These are phyloP conservation scores for Agrocybe chaxingu DNA, from an alignment of 768 basidiomycete genomes.

Conservation along the genomic window DNA sequence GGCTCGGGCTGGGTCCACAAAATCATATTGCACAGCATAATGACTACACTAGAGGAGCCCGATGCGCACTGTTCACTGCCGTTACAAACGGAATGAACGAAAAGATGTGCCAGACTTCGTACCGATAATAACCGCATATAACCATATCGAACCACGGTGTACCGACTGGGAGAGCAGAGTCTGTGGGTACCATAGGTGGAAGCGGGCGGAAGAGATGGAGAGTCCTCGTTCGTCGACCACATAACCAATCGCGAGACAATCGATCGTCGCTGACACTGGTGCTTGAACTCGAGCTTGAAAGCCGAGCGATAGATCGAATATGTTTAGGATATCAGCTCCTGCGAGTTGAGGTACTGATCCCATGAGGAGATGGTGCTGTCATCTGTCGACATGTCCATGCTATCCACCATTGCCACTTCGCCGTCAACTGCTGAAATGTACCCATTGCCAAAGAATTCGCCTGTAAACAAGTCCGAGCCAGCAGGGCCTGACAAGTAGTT, in stretches of 20 bases:
- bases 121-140: not conserved
- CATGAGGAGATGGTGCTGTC: not conserved
- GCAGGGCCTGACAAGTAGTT: not conserved
- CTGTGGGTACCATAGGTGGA: no score
- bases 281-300: no score
- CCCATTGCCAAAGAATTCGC: not conserved
- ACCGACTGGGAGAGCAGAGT: no score
- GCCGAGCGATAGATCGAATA: no score
- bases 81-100: conserved; percentile 9
- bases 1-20: not conserved
- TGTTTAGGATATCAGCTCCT: no score
- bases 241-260: no score
- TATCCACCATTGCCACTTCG: not conserved
- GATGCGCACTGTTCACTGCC: conserved; percentile 1
- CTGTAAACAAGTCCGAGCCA: not conserved
- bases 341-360: not conserved
- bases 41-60: conserved; percentile 2
- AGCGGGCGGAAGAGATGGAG: no score
- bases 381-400: no score
- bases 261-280: no score
- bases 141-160: no score
- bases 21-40: conserved; percentile 15
- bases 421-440: not conserved
- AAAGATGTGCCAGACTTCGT: no score
- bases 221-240: no score